Base-by-base conservation (phyloP, 2,329 filamentous ascomycete genomes). In the Sordariomycetes sp. region DNA sequence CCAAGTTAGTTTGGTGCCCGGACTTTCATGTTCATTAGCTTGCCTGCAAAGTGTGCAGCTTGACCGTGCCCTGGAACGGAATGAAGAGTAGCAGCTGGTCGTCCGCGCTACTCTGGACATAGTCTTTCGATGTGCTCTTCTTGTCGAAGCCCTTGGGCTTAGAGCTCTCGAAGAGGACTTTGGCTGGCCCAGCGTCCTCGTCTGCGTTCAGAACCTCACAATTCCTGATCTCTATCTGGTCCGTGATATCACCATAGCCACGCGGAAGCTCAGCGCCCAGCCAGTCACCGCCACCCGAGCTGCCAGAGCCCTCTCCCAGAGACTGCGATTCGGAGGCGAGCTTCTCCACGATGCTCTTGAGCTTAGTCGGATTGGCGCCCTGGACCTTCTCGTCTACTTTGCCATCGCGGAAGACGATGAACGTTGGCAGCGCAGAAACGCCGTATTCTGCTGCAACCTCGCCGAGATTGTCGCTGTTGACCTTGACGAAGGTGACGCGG, bases 71-170 rank as follows among this genome's bases (percentile, higher is more conserved):
- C 57, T 88, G 82, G 63, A 98, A 94, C 1, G 92, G 90, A 37
- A 93, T 70, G 59, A 81, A 96, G 30, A 98, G 72, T 72, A 96
- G 84, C 41, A 98, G 67, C 66, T 98, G 92, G 63, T 96, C 88
- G 53, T 98, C 92, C 23, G 90, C 93, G 53, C 95, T 90, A 57
- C 86, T 95, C 67, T 95, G 86, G 16, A 96, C 79, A 81, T 85
- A 96, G 59, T 98, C 90, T 52, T 75, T 76, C 14, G 42, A 39
- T 51, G 78, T 78, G 36, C 63, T 24, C 8, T 28, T 70, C 48
- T 77, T 75, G 32, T 59, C 55, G 36, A 88, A 57, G 2, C 69
- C 68, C 35, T 69, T 75, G 6, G 88, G 88, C 57, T 81, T 77
- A 37, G 66, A 61, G 5, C 48, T 44, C n/a, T 80, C 77, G 53